Evolutionary conservation across 129 eudicot species (phyloP).

Genomic region (Gnaphalium uliginosum): DNA sequence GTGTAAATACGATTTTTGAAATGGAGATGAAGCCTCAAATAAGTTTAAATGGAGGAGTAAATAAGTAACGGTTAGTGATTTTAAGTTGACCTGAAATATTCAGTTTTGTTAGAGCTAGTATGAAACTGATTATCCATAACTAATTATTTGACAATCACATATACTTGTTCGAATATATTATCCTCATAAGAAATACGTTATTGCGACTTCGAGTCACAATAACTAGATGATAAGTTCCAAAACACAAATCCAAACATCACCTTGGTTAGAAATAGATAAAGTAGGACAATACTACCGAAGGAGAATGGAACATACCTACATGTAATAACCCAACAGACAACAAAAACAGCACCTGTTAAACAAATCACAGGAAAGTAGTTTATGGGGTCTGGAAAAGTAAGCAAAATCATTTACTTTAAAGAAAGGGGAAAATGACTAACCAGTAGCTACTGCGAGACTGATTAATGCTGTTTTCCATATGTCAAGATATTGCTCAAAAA

Average conservation of each 20-base stretch:
- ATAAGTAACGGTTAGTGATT: neutral
- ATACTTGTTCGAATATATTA: neutral
- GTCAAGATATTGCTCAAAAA: conserved; percentile 95
- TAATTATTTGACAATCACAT: neutral
- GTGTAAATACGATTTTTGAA: neutral
- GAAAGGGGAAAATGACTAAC: conserved; percentile 43
- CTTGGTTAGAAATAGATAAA: neutral
- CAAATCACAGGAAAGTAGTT: conserved; percentile 19
- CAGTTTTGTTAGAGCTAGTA: neutral
- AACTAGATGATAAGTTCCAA: neutral
- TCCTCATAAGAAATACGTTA: neutral
- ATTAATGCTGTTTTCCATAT: conserved; percentile 96
- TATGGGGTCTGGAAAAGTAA: neutral
- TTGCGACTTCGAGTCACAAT: neutral
- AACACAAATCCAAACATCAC: neutral
- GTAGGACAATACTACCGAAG: neutral
- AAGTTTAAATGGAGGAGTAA: neutral
- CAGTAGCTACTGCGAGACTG: conserved; percentile 85
- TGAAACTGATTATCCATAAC: neutral
- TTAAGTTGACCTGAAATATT: neutral
- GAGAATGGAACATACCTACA: conserved; percentile 61
- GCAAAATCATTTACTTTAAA: neutral
- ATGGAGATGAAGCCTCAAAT: neutral
- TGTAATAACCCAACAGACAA: conserved; percentile 82
- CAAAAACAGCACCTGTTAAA: conserved; percentile 80